phyloP scores from a whole-genome alignment of 139 green algal species.

The Ettlia oleoabundans region DNA sequence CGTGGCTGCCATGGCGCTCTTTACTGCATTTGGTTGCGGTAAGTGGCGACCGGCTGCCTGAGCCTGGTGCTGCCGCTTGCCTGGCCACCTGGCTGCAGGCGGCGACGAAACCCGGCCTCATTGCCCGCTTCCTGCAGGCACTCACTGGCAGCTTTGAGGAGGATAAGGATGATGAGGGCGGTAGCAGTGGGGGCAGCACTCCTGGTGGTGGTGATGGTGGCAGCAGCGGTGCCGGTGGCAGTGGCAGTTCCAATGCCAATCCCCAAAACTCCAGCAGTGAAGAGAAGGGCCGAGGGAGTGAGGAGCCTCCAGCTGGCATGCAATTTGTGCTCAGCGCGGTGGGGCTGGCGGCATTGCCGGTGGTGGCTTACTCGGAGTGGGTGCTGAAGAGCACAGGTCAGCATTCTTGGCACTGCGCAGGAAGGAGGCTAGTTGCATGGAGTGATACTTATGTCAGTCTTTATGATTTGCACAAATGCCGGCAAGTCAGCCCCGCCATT shows the following conservation, averaged over 20 bases:
- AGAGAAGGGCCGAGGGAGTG: no score
- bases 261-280: no score
- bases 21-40: no score
- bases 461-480: no score
- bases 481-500: no score
- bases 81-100: background rate
- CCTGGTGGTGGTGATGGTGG: no score
- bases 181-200: background rate
- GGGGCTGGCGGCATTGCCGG: conserved; percentile 39
- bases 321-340: background rate
- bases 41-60: no score
- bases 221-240: no score
- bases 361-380: conserved; percentile 52
- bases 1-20: no score
- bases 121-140: conserved; percentile 19
- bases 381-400: conserved; percentile 46
- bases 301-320: background rate
- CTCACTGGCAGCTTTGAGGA: background rate
- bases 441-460: no score
- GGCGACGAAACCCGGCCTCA: conserved; percentile 8
- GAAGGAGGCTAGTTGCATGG: background rate
- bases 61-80: background rate
- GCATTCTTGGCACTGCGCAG: background rate
- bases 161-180: background rate
- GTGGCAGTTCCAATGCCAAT: no score